A percentile compares a stretch with the other conserved stretches of the same genome.
phyloP scores from a whole-genome alignment of 1,284 basidiomycete genomes.

The Kwoniella shivajii region DNA sequence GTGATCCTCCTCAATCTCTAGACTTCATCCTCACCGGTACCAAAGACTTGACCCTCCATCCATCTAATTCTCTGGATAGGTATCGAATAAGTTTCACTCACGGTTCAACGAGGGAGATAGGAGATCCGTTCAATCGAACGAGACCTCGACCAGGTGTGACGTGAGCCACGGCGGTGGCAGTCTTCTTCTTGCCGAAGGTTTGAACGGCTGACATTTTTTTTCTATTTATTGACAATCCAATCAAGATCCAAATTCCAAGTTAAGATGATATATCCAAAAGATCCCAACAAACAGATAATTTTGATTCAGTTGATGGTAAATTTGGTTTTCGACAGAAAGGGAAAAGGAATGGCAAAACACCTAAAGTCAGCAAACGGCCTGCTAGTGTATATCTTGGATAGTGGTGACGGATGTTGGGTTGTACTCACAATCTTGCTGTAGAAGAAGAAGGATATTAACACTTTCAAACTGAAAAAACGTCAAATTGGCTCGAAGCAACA shows the following conservation, averaged over 20 bases:
- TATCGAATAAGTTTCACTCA: constrained; percentile 36
- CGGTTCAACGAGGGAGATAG: constrained; percentile 91
- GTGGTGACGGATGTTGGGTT: neutral
- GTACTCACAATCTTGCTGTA: constrained; percentile 24
- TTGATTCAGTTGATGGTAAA: too few relatives aligned
- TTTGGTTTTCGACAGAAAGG: too few relatives aligned
- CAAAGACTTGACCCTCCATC: neutral
- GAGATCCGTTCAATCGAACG: constrained; percentile 95
- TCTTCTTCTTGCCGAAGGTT: constrained; percentile 99
- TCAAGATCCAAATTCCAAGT: neutral
- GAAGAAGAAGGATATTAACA: neutral
- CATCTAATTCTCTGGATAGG: neutral
- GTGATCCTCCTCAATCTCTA: too few relatives aligned
- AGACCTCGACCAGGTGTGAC: constrained; percentile 96
- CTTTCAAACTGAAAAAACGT: neutral
- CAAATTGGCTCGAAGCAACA: neutral
- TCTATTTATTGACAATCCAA: neutral
- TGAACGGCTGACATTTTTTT: constrained; percentile 68
- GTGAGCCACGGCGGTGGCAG: constrained; percentile 93
- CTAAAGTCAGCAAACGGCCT: constrained; percentile 4
- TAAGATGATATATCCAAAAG: neutral
- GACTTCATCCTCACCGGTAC: neutral
- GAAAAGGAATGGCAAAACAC: neutral
- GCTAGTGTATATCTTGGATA: neutral
- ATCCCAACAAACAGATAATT: too few relatives aligned